phyloP scores from a whole-genome alignment of 306 rosid species.

The Ormosia semicastrata region DNA sequence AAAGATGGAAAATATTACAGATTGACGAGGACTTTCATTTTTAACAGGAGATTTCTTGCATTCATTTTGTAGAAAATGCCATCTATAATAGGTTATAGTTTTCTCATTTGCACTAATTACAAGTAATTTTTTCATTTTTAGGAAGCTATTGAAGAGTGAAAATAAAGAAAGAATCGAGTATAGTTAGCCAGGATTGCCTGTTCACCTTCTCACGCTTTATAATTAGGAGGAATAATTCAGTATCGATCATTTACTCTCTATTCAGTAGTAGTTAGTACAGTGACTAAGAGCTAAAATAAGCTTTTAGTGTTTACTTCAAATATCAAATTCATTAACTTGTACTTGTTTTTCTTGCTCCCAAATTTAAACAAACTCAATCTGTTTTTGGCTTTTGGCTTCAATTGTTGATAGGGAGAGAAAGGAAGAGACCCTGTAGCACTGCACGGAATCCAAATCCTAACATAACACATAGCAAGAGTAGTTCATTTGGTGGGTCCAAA shows the following conservation, averaged over 20 bases:
- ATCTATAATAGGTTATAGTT: neutral
- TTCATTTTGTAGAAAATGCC: neutral
- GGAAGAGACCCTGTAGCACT: no score
- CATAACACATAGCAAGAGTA: neutral
- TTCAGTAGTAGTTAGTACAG: neutral
- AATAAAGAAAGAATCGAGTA: neutral
- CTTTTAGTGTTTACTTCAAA: neutral
- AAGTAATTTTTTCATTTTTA: neutral
- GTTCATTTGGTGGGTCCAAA: slow-evolving; percentile 25
- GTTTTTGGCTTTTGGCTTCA: neutral
- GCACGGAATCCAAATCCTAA: no score
- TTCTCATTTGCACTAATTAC: neutral
- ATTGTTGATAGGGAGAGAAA: neutral
- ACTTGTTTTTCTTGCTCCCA: neutral
- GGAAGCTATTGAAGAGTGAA: neutral
- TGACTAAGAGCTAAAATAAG: neutral
- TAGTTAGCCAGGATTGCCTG: neutral
- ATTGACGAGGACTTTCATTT: neutral
- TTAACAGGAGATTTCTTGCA: neutral
- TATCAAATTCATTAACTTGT: neutral
- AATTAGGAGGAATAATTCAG: neutral
- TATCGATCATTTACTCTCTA: neutral
- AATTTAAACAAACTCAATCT: neutral
- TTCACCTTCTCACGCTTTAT: neutral
- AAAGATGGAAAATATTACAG: neutral